Evolutionary conservation across 2,329 filamentous ascomycete genomes (phyloP), one percentile per base, ranked within the genome.

Genomic region (Neoascochyta sp.): DNA sequence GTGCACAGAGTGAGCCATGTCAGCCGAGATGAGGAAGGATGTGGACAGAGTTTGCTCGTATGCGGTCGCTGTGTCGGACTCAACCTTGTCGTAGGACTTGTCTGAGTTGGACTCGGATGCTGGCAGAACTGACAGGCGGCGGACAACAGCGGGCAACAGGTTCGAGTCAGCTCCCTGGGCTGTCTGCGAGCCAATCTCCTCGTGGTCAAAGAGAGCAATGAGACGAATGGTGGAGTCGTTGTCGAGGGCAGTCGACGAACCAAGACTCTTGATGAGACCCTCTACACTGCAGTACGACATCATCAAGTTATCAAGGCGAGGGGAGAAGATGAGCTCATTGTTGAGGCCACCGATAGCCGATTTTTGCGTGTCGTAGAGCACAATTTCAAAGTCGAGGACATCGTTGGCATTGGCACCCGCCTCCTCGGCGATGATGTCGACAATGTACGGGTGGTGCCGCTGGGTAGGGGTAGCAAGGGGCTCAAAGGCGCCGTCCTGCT

Each of bases 1-100:
- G 64, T 98, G 87, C 9, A 98, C 81, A 4, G 84, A 84, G 69
- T 98, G 92, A 1, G 92, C 89, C 92, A 98, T 96, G 62, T 98
- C 92, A 29, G 92, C 92, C 5, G 87, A 95, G 42, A 98, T 75
- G 36, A 98, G 79, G 74, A 98, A 95, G 2, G 88, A 95, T 16
- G 83, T 84, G 5, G 88, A 78, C 29, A 95, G 75, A 2, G 86
- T 92, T 70, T 96, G 90, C 67, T 98, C 92, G 60, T 88, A 95
- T 18, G 88, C 87, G 2, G 89, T 95, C 9, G 82, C 67, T 13
- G 69, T 66, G 9, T 82, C 78, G 12, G 65, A 64, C 36, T 76
- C 71, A 64, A 74, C 48, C 41, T 69, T 72, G 45, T 83, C 79
- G 63, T 83, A 86, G 1, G 78, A 80, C 41, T 75, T 74, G 45